A percentile compares a stretch with the other conserved stretches of the same genome.
Evolutionary conservation across 2,329 filamentous ascomycete genomes (phyloP).

Genomic region (Aspergillus calidoustus): DNA sequence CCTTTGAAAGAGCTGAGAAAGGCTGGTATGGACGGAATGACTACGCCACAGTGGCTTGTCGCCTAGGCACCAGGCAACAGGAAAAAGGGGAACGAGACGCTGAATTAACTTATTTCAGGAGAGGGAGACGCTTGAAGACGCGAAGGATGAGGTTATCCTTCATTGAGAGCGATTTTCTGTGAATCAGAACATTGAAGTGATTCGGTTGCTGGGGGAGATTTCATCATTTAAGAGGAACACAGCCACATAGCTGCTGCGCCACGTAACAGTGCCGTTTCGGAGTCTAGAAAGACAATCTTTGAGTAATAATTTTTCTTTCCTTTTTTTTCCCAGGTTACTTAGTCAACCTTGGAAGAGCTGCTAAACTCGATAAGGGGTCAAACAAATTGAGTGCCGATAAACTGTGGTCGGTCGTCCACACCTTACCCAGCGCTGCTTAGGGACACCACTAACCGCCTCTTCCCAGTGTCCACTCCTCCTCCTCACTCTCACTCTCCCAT

Average conservation of each 20-base stretch:
- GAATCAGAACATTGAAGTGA: not conserved
- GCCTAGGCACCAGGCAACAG: constrained; percentile 16
- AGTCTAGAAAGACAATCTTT: constrained; percentile 6
- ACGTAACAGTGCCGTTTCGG: constrained; percentile 16
- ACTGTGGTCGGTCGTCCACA: constrained; percentile 15
- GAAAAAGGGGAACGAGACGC: constrained; percentile 4
- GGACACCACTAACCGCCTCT: constrained; percentile 18
- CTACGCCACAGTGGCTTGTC: constrained; percentile 14
- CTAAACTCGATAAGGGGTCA: constrained; percentile 14
- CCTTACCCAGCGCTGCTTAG: constrained; percentile 34
- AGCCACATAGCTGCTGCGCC: constrained; percentile 15
- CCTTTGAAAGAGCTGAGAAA: not conserved
- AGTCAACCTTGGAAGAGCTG: constrained; percentile 17
- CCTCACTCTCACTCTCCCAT: constrained; percentile 20
- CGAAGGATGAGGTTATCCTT: not conserved
- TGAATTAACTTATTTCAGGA: not conserved
- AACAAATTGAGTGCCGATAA: constrained; percentile 22
- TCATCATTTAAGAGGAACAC: constrained; percentile 4
- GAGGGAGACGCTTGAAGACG: not conserved
- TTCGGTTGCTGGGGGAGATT: not conserved
- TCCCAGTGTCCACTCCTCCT: constrained; percentile 18
- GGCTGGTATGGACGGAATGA: not conserved
- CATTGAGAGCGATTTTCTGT: not conserved
- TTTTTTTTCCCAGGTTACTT: constrained; percentile 12
- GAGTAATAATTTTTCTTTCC: constrained; percentile 10